Base-by-base conservation (phyloP, 2,329 filamentous ascomycete genomes). In the Zasmidium angulare region DNA sequence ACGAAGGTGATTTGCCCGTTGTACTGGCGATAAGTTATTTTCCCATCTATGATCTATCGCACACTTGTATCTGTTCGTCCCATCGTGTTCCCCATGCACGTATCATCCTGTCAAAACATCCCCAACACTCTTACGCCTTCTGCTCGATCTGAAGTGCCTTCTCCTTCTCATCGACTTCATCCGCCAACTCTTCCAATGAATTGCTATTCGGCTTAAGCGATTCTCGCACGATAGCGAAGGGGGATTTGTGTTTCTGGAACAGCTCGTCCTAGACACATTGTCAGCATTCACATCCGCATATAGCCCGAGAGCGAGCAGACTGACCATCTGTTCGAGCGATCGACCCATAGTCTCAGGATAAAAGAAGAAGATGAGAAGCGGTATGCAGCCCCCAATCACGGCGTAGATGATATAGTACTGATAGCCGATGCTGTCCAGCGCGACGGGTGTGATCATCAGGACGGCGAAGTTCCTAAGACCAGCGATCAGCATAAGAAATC, bases 301-400 rank as follows among this genome's bases (percentile, higher is more conserved):
- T 22, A 49, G n/a, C 20, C 10, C 20, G 46, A 19, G 20, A 49
- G 46, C 20, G 17, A 49, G 7, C 46, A 26, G 19, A 17, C 83
- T 50, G 23, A 54, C 81, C 53, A 86, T 81, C 68, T 86, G 83
- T 26, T 84, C 82, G 0, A 83, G 81, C 63, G 83, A 83, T 20
- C 74, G 76, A 53, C 75, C 75, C 40, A 76, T 76, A 2, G 79
- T 81, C 69, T 81, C 80, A 0, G 79, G 78, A 67, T 83, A 84
- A 72, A 84, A 79, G 58, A 71, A 63, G 51, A 81, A 89, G 1
- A 89, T 88, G 0, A 59, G 22, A 7, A 58, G 7, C 2, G 79
- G 76, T 26, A 82, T 77, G 67, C 76, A 77, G 20, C 75, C 75
- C 7, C 76, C 76, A 57, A 82, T 75, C 58, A 75, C 72, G 43